Conservation (phyloP, 2,329 filamentous ascomycete genomes). For the Bimuria novae-zelandiae region DNA sequence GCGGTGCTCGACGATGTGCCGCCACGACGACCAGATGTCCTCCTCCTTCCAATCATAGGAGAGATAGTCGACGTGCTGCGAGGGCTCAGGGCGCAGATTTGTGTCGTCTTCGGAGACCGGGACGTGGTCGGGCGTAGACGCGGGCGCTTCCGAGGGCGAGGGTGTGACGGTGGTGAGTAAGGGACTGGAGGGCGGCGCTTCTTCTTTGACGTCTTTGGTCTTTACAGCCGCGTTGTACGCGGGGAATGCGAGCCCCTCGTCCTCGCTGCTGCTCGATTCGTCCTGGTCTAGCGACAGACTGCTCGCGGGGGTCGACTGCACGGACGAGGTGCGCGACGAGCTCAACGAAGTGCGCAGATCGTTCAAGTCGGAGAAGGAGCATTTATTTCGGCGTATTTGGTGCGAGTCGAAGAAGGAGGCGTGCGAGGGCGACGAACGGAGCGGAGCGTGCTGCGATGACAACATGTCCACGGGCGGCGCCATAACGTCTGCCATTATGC, state of each 20-base stretch:
- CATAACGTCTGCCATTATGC: slow-evolving; percentile 52
- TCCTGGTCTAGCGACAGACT: slow-evolving; percentile 65
- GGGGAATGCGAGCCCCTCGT: slow-evolving; percentile 54
- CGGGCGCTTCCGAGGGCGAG: slow-evolving; percentile 58
- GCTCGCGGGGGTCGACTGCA: slow-evolving; percentile 66
- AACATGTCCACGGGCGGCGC: slow-evolving; percentile 49
- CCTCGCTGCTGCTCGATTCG: slow-evolving; percentile 37
- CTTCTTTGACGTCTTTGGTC: slow-evolving; percentile 19
- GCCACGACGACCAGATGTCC: slow-evolving; percentile 97
- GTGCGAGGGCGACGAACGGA: slow-evolving; percentile 50
- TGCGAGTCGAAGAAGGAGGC: slow-evolving; percentile 50
- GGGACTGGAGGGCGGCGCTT: slow-evolving; percentile 47
- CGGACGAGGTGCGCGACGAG: slow-evolving; percentile 56
- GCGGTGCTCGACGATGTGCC: slow-evolving; percentile 82
- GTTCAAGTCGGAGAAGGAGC: slow-evolving; percentile 43
- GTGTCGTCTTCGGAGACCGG: slow-evolving; percentile 75
- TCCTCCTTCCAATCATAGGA: slow-evolving; percentile 94
- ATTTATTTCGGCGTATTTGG: slow-evolving; percentile 39
- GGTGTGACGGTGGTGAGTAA: slow-evolving; percentile 42
- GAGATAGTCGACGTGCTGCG: slow-evolving; percentile 91
- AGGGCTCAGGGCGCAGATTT: slow-evolving; percentile 73
- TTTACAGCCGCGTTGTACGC: slow-evolving; percentile 41
- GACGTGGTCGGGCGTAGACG: slow-evolving; percentile 58
- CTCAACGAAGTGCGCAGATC: slow-evolving; percentile 44
- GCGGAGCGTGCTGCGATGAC: slow-evolving; percentile 46